phyloP scores from a whole-genome alignment of 163 green algal species.

The Prototheca cutis region DNA sequence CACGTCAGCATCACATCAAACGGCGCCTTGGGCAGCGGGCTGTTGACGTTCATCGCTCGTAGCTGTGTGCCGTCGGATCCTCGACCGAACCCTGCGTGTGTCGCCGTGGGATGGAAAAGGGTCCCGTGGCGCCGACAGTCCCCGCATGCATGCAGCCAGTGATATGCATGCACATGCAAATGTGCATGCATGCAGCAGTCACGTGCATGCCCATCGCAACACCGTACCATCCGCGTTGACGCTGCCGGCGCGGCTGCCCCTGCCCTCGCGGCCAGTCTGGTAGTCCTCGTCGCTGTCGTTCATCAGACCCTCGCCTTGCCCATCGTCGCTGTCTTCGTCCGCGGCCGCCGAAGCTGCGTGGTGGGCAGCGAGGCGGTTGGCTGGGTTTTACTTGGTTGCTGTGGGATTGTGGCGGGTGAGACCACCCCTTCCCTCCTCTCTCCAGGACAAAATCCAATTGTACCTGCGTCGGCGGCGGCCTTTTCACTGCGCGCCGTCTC shows the following conservation, averaged over 20 bases:
- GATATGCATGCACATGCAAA: too few relatives aligned
- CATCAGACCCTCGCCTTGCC: background rate
- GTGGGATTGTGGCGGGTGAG: background rate
- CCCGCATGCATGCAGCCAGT: too few relatives aligned
- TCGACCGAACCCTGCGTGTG: background rate
- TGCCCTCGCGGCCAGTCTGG: background rate
- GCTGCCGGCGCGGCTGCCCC: background rate
- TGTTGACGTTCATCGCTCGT: constrained; percentile 7
- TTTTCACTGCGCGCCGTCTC: constrained; percentile 16
- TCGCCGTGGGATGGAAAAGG: too few relatives aligned
- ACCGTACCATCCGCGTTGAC: background rate
- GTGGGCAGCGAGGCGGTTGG: background rate
- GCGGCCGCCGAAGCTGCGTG: background rate
- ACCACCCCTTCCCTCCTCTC: constrained; percentile 16
- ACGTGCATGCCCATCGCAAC: too few relatives aligned
- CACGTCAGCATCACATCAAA: constrained; percentile 88
- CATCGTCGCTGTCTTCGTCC: background rate
- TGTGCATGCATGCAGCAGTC: too few relatives aligned
- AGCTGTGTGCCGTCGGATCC: constrained; percentile 7
- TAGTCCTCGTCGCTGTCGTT: constrained; percentile 11
- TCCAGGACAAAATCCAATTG: background rate
- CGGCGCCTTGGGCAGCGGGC: constrained; percentile 6
- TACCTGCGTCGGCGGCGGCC: constrained; percentile 1
- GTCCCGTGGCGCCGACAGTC: too few relatives aligned
- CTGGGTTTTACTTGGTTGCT: background rate